Base-by-base conservation (phyloP, 768 basidiomycete species). In the Auricularia cornea region DNA sequence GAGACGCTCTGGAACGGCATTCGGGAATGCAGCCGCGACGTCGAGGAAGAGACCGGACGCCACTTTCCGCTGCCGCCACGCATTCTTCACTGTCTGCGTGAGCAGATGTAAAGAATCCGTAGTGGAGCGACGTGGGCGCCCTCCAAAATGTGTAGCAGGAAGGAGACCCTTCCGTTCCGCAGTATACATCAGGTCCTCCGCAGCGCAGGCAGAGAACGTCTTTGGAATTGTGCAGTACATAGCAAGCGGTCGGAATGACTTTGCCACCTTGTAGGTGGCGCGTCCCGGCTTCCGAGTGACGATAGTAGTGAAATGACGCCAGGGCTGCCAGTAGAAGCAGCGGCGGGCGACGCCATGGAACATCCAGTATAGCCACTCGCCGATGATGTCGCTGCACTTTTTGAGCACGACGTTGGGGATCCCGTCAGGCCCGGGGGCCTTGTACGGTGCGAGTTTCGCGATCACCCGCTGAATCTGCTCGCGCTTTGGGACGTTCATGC, bases 21-120 rank as follows among this genome's bases (percentile, higher is more conserved):
- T n/a, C n/a, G 68, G 64, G 52, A 80, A 81, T 1, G 79, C 78
- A 0, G 74, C 79, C 66, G 79, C 69, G 0, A 81, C 72, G 63
- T 82, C 79, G 0, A 80, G 71, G 67, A 77, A 80, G 0, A 80
- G 73, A 0, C 71, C 68, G 0, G 72, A 73, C 0, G 67, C 76
- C 0, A 80, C 79, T 26, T 77, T 72, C 0, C 66, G 61, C 3
- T 62, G 56, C 0, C 73, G 41, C 80, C 79, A 70, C 1, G 67
- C 57, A 12, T 62, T 35, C n/a, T 64, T 65, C 40, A 70, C 60
- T 18, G 35, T 20, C 2, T 63, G n/a, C 3, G 51, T 59, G n/a
- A 66, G 35, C 8, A 40, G 38, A 40, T 75, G 70, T 2, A 79
- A 38, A 0, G 77, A 71, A 65, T 81, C 76, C 0, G n/a, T n/a